Conservation (phyloP, 2,329 filamentous ascomycete genomes). For the Alternaria sp. region DNA sequence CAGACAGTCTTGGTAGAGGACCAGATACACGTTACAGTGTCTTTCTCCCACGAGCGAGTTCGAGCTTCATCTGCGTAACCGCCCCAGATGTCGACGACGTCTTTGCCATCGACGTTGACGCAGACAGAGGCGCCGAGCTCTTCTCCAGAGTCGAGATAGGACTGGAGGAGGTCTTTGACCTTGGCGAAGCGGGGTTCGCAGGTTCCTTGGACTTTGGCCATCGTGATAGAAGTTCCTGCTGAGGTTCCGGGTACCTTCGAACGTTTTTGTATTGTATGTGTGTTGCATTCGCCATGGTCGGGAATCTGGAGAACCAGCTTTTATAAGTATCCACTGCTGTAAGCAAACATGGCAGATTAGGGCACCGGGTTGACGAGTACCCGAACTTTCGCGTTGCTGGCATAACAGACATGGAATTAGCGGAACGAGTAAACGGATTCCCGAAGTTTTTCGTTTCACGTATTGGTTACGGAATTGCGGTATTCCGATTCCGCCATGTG, state of each 20-base stretch:
- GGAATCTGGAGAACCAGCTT: not conserved
- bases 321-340: not conserved
- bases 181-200: conserved; percentile 24
- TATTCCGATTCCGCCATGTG: not conserved
- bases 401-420: not conserved
- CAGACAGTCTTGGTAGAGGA: conserved; percentile 26
- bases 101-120: conserved; percentile 27
- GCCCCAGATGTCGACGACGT: conserved; percentile 32
- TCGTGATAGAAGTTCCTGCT: not conserved
- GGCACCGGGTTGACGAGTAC: not conserved
- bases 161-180: conserved; percentile 20
- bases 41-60: conserved; percentile 21
- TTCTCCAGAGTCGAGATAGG: conserved; percentile 18
- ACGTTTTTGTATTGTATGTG: not conserved
- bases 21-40: conserved; percentile 31
- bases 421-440: too few relatives aligned
- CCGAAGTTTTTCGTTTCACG: too few relatives aligned
- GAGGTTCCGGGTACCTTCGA: not conserved
- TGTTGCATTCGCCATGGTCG: not conserved
- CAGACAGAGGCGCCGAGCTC: conserved; percentile 30
- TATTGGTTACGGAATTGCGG: not conserved
- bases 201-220: conserved; percentile 22
- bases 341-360: not conserved
- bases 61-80: conserved; percentile 22
- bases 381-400: not conserved